Evolutionary conservation across 2,329 filamentous ascomycete genomes (phyloP).

Genomic region (Fusarium odoratissimum): DNA sequence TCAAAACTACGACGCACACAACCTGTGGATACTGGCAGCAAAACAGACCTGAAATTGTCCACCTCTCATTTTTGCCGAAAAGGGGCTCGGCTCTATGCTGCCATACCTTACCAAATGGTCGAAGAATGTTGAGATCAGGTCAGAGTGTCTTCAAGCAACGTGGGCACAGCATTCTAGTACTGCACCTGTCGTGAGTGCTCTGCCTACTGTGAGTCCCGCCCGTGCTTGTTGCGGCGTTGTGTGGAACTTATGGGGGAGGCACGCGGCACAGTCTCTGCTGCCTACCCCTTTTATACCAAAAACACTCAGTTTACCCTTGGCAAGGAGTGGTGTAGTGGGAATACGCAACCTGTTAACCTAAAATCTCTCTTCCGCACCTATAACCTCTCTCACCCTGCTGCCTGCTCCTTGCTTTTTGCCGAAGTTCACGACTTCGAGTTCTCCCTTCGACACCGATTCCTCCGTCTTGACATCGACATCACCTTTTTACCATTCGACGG

Average conservation of each 20-base stretch:
- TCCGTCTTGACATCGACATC: background rate
- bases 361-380: conserved; percentile 1
- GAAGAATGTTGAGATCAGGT: background rate
- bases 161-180: background rate
- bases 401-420: background rate
- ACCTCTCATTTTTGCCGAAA: background rate
- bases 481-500: background rate
- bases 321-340: conserved; percentile 1
- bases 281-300: background rate
- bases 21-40: too few species aligned
- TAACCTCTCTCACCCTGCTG: conserved; percentile 2
- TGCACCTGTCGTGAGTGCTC: background rate
- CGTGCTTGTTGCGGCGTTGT: background rate
- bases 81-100: rapidly evolving
- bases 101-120: too few species aligned
- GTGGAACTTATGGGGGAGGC: background rate
- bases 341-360: background rate
- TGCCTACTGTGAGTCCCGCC: background rate
- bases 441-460: background rate
- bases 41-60: background rate
- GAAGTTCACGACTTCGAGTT: background rate
- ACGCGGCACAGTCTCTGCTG: background rate
- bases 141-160: background rate
- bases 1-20: background rate
- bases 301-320: background rate